Evolutionary conservation across 306 rosid species (phyloP), one percentile per base, ranked within the genome.

Genomic region (Glycine tomentella): DNA sequence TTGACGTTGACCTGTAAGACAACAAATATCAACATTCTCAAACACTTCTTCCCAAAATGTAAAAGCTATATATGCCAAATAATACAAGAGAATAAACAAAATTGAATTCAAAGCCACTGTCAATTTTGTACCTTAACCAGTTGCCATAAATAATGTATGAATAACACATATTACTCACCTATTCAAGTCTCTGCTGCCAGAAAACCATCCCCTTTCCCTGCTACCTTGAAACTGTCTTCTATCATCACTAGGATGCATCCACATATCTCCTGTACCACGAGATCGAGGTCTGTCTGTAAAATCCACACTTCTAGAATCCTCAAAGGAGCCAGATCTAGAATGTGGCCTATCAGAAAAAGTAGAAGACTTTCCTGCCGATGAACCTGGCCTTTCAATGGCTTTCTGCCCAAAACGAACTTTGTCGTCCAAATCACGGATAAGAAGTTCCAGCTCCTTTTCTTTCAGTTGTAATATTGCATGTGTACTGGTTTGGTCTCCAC

Each of bases 371-470:
- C 97, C 94, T 11, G 92, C 89, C 11, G 90, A 89, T 9, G 99
- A 95, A 45, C 98, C 94, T 0, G 98, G 98, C 88, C 98, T 87
- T 16, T 95, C 99, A 61, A 87, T 36, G 6, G 92, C 93, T 86
- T 92, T 95, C 93, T 88, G 97, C 51, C 95, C 98, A 81, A 95
- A 93, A 20, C 99, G 98, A 78, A 93, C 88, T 88, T 93, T 93
- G 81, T 89, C 98, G 85, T 95, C 92, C 86, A 95, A 87, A 71
- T 93, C 97, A 73, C 61, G 90, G 72, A 83, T 67, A 82, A 93
- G 90, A 56, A 62, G 16, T 86, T 92, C 98, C 81, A 95, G 81
- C 75, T 93, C 97, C 74, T 77, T 88, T 84, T 95, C 97, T 81
- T 88, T 92, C 78, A 64, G 86, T 53, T 34, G 78, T 62, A 94